Conservation (phyloP, 2,329 filamentous ascomycete species). For the Allantophomopsis cytisporea region DNA sequence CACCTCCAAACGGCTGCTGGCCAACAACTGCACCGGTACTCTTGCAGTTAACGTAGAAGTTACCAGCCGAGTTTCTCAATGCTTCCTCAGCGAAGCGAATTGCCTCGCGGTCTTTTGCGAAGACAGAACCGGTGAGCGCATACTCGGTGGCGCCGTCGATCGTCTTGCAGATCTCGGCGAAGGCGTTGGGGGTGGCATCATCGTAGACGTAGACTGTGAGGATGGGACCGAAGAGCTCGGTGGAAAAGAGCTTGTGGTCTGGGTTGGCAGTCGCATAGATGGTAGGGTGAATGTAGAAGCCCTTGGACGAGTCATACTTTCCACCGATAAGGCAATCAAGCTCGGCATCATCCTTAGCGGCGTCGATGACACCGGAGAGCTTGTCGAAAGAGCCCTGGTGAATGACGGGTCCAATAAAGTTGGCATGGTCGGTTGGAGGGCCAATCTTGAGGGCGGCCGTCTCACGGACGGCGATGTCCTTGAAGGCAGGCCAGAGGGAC, state of each 20-base stretch:
- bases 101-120: conserved; percentile 53
- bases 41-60: conserved; percentile 83
- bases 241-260: conserved; percentile 58
- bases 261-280: conserved; percentile 67
- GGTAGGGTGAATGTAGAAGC: conserved; percentile 76
- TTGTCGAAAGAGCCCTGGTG: conserved; percentile 71
- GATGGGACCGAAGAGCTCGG: conserved; percentile 74
- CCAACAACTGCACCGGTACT: conserved; percentile 61
- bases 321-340: conserved; percentile 65
- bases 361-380: conserved; percentile 62
- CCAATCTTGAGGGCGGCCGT: conserved; percentile 58
- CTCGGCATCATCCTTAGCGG: conserved; percentile 61
- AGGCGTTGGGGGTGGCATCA: conserved; percentile 41
- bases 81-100: conserved; percentile 57
- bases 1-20: conserved; percentile 60
- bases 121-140: conserved; percentile 63
- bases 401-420: conserved; percentile 80
- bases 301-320: conserved; percentile 62
- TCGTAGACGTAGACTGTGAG: conserved; percentile 67
- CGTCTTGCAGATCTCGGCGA: conserved; percentile 42
- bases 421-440: conserved; percentile 47
- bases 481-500: conserved; percentile 59
- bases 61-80: conserved; percentile 61
- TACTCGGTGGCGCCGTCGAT: conserved; percentile 67
- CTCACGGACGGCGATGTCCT: conserved; percentile 48